phyloP scores from a whole-genome alignment of 331 rosid species.

The Quercus phellos region DNA sequence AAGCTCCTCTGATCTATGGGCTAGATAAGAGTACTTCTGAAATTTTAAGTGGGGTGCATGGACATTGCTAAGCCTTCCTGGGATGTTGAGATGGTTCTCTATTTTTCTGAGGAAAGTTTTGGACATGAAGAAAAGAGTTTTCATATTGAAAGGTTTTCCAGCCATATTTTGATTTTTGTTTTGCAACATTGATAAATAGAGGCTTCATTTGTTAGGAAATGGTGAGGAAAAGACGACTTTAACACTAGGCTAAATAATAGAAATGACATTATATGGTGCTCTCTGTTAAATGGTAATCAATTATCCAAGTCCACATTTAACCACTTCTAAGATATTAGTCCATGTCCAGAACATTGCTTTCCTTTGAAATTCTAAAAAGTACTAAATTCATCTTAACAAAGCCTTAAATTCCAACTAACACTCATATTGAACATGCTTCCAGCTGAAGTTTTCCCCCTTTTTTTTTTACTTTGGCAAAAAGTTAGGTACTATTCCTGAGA shows the following conservation, averaged over 20 bases:
- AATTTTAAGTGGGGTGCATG: not conserved
- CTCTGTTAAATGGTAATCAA: not conserved
- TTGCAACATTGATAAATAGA: not conserved
- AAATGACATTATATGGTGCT: not conserved
- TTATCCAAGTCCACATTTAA: too few species aligned
- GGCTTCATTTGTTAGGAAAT: not conserved
- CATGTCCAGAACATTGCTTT: too few species aligned
- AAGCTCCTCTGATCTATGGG: conserved; percentile 4
- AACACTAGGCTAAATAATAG: not conserved
- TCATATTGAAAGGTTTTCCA: not conserved
- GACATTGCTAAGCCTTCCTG: conserved; percentile 1
- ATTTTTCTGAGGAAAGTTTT: not conserved
- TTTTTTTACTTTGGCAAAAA: too few species aligned
- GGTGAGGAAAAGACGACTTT: not conserved
- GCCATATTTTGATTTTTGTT: not conserved
- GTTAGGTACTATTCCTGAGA: too few species aligned
- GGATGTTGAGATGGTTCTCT: not conserved
- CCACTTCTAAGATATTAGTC: too few species aligned
- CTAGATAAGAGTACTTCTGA: conserved; percentile 16
- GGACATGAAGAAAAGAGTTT: not conserved
- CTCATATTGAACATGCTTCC: not conserved
- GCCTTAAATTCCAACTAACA: not conserved
- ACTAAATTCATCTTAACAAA: too few species aligned
- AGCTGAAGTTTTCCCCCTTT: not conserved
- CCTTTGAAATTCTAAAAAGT: too few species aligned